These are phyloP conservation scores for Rhynchosporium secalis DNA, from an alignment of 2,329 filamentous ascomycete species.

Conservation along the genomic window DNA sequence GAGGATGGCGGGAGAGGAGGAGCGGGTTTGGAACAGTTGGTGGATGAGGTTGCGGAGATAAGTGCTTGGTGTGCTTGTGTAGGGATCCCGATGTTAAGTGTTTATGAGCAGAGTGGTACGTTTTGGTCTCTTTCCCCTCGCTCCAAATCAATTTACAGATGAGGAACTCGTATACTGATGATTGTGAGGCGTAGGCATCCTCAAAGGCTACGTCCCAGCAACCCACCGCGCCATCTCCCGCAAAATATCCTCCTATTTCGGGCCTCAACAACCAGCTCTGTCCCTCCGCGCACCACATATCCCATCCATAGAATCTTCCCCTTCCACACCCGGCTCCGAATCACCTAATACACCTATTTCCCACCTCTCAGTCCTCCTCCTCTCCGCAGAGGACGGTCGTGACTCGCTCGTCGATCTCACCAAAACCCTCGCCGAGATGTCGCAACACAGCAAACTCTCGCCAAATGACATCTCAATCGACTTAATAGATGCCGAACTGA, in stretches of 20 bases:
- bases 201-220: slow-evolving; percentile 87
- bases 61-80: slow-evolving; percentile 91
- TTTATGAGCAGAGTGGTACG: slow-evolving; percentile 90
- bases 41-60: slow-evolving; percentile 89
- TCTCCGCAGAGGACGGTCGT: slow-evolving; percentile 85
- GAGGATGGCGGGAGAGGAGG: slow-evolving; percentile 68
- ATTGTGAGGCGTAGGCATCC: slow-evolving; percentile 58
- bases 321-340: slow-evolving; percentile 47
- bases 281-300: slow-evolving; percentile 72
- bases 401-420: slow-evolving; percentile 95
- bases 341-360: slow-evolving; percentile 41
- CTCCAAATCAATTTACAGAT: neutral
- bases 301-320: slow-evolving; percentile 54
- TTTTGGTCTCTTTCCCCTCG: slow-evolving; percentile 3
- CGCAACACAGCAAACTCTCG: slow-evolving; percentile 80
- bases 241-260: slow-evolving; percentile 87
- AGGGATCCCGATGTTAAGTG: slow-evolving; percentile 80
- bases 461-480: slow-evolving; percentile 81
- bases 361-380: slow-evolving; percentile 66
- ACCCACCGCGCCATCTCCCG: slow-evolving; percentile 76
- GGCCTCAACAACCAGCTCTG: slow-evolving; percentile 69
- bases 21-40: slow-evolving; percentile 76
- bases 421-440: slow-evolving; percentile 92
- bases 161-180: too few relatives aligned
- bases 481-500: slow-evolving; percentile 86